Evolutionary conservation across 768 basidiomycete species (phyloP), one percentile per base, ranked within the genome.

Genomic region (Leccinum olivaceopallidum): DNA sequence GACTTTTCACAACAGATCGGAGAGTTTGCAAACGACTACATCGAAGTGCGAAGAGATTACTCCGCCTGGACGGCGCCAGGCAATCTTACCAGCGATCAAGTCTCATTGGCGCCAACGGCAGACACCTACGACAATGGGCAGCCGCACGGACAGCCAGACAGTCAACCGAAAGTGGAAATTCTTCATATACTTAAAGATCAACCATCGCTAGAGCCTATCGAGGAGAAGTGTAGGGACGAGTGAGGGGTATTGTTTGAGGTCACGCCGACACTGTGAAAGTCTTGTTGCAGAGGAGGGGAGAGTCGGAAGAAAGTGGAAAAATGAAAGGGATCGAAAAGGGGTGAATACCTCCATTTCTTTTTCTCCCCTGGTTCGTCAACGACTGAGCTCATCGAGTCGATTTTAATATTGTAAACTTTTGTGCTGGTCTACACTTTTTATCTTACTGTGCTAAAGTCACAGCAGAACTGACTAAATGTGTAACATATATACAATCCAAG

Each of bases 11-110:
- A 10, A 36, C 56, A 88, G 85, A 85, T 87, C 42, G 86, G 87
- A 55, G 87, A 88, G 66, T 88, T 87, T 60, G 87, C 86, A 14
- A 83, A 77, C 20, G 87, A 88, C 63, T 88, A 87, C 62, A 85
- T 86, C 60, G 85, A 91, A 69, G 79, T 88, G 20, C 85, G 85
- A 50, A 81, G 89, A 55, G 83, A 89, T 67, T 87, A 82, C 65
- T 75, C 78, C 18, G 85, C 87, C 65, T 84, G 81, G 76, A 81
- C 75, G 47, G 16, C 55, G 2, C 14, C 77, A 69, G 55, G 76
- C 63, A 51, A 65, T 39, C 24, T 9, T n/a, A 36, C 56, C 61
- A 64, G 37, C 34, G 57, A 61, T 16, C 56, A 37, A 13, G 60
- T 5, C 18, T 59, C 60, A 16, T 53, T 64, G 20, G 59, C 26